Percentiles rank a stretch among this genome's conserved stretches.
These are phyloP conservation scores for Nicotiana otophora DNA, from an alignment of 257 asterid species.

Conservation along the genomic window DNA sequence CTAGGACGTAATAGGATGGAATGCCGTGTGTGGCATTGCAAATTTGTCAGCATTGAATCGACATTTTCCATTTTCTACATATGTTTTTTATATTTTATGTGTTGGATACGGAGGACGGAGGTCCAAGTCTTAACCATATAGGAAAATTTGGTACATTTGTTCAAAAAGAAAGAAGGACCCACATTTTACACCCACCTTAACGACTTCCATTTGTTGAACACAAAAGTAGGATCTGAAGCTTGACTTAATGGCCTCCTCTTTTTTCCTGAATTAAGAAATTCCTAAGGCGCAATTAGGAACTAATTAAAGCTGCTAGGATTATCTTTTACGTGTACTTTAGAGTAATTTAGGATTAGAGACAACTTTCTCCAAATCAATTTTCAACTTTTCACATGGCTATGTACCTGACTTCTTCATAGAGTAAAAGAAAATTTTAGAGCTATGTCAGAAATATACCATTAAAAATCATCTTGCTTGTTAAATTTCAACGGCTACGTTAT, in stretches of 20 bases:
- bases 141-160: neutral
- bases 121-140: neutral
- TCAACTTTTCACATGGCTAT: neutral
- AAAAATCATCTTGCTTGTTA: neutral
- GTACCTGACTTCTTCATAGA: neutral
- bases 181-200: conserved; percentile 23
- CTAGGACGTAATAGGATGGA: neutral
- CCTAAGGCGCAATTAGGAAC: neutral
- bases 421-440: neutral
- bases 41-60: neutral
- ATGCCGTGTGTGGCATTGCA: conserved; percentile 25
- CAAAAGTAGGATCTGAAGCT: neutral
- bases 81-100: neutral
- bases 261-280: neutral
- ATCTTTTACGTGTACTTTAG: neutral
- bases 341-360: neutral
- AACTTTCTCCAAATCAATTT: neutral
- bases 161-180: conserved; percentile 12
- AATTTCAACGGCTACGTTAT: neutral
- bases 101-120: neutral
- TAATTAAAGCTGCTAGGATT: neutral
- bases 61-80: neutral
- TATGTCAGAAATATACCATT: neutral
- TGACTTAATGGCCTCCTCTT: neutral
- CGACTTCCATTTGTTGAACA: conserved; percentile 20